Evolutionary conservation across 106 monocot species (phyloP), one percentile per base, ranked within the genome.

Genomic region (Dactylorhiza incarnata): DNA sequence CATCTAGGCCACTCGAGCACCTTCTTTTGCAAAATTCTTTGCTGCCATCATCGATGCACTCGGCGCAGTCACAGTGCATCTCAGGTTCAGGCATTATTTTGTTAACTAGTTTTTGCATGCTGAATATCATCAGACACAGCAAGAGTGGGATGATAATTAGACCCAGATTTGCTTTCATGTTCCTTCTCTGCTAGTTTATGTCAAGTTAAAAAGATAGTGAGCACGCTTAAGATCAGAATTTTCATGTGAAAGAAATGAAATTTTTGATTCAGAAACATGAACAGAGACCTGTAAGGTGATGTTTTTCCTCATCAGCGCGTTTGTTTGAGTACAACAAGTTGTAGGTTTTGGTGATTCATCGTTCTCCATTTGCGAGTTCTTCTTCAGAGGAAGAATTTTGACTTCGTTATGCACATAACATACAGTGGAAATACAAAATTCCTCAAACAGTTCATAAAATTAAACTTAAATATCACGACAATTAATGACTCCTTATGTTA

Each of bases 241-340:
- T 59, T 9, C 6, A 71, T n/a, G 8, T n/a, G 47, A 45, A 29
- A 15, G 50, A 44, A 12, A 37, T 37, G n/a, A 63, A 63, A 63
- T 14, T 5, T 63, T 63, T 9, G 15, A 52, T 11, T 11, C 13
- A 52, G 2, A 6, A 16, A 46, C 45, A 44, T 6, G 45, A n/a
- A 69, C 3, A n/a, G 69, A 44, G 13, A 73, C 50, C 73, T 49
- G 73, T 9, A 73, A 49, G 73, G 49, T 50, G 22, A 51, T 11
- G 23, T 73, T 73, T 49, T 73, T 73, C 73, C 73, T 73, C 22
- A 23, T 49, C 11, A 73, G 50, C 6, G 73, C 73, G 50, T 50
- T 51, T 23, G 44, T n/a, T 49, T 73, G 73, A 51, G 73, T 11
- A 11, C 45, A 48, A 51, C 50, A 73, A 23, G 49, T 73, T 51